These are phyloP conservation scores for Globisporangium cylindrosporum DNA, from an alignment of 352 stramenopile genomes.

Conservation along the genomic window DNA sequence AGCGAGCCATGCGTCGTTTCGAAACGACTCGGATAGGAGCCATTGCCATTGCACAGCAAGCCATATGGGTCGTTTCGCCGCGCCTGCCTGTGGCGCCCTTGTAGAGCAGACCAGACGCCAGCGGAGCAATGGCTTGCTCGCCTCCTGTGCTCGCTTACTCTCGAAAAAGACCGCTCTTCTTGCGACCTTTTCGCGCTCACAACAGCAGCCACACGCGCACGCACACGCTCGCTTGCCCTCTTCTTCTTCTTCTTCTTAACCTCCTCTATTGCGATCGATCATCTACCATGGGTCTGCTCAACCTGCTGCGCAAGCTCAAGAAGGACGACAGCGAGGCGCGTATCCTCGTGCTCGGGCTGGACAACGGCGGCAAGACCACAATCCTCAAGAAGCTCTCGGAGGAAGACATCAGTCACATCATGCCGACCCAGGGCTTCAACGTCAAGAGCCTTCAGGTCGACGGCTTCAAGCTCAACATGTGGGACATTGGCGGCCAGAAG, in stretches of 20 bases:
- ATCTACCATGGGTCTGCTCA: conserved; percentile 87
- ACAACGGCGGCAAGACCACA: conserved; percentile 97
- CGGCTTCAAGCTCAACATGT: conserved; percentile 97
- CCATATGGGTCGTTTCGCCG: not conserved
- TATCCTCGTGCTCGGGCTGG: conserved; percentile 93
- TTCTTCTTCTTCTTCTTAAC: not conserved
- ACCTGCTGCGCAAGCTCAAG: conserved; percentile 95
- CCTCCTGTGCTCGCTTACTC: conserved; percentile 30
- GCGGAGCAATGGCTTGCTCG: not conserved
- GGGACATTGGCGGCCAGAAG: conserved; percentile 98
- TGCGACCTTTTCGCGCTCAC: conserved; percentile 4
- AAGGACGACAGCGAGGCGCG: conserved; percentile 92
- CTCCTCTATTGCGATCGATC: conserved; percentile 6
- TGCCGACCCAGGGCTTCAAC: conserved; percentile 95
- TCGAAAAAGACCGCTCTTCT: conserved; percentile 33
- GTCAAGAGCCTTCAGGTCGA: conserved; percentile 95
- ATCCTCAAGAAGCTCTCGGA: conserved; percentile 97
- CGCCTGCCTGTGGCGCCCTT: not conserved
- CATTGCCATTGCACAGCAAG: not conserved
- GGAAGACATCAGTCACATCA: conserved; percentile 93
- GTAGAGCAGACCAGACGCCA: not conserved
- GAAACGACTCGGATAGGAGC: conserved; percentile 19
- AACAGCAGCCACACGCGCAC: too few relatives aligned
- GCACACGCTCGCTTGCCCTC: not conserved
- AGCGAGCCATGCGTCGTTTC: conserved; percentile 25